These are phyloP conservation scores for Claviceps africana DNA, from an alignment of 2,329 filamentous ascomycete species.

Conservation along the genomic window DNA sequence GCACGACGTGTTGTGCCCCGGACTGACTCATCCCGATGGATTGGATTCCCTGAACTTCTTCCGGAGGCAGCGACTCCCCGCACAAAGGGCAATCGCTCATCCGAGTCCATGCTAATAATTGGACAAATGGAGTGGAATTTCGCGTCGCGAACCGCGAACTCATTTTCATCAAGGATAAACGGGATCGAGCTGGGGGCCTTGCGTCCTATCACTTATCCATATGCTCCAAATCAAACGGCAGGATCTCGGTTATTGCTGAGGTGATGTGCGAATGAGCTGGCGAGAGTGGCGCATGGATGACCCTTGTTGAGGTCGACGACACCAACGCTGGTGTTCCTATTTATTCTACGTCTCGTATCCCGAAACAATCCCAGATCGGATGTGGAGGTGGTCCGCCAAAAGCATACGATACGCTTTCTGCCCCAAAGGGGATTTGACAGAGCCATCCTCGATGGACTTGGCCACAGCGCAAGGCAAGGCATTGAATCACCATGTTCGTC, in stretches of 20 bases:
- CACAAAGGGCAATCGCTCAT: not conserved
- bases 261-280: not conserved
- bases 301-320: not conserved
- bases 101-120: not conserved
- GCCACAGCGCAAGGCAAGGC: too few species aligned
- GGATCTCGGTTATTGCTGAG: not conserved
- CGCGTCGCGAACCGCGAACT: not conserved
- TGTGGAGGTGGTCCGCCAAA: not conserved
- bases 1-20: not conserved
- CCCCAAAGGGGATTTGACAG: too few species aligned
- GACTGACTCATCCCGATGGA: not conserved
- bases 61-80: not conserved
- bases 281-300: not conserved
- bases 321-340: not conserved
- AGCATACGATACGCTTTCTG: not conserved
- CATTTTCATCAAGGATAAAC: not conserved
- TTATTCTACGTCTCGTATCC: constrained; percentile 2
- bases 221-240: not conserved
- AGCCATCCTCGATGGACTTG: too few species aligned
- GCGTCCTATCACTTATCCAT: not conserved
- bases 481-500: too few species aligned
- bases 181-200: not conserved
- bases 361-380: not conserved
- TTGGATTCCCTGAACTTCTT: not conserved
- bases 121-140: not conserved